Conservation (phyloP, 768 basidiomycete genomes). For the Leccinum barrowsii region DNA sequence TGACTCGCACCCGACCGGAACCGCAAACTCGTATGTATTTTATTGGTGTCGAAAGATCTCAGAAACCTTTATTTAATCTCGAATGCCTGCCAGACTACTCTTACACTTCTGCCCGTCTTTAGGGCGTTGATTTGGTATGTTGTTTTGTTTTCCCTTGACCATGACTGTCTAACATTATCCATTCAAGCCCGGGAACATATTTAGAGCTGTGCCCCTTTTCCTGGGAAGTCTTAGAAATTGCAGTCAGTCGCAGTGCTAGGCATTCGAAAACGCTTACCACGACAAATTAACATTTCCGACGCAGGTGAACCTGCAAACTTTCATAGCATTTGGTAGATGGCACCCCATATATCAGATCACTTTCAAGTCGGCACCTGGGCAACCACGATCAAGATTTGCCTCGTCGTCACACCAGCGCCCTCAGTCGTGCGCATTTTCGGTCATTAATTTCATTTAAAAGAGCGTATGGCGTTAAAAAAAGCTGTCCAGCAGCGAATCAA, state of each 20-base stretch:
- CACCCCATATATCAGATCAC: background rate
- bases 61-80: background rate
- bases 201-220: no score
- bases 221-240: no score
- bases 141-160: no score
- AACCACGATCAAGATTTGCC: background rate
- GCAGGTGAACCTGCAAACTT: background rate
- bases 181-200: no score
- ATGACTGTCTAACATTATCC: no score
- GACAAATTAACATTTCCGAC: accelerated
- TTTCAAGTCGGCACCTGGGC: background rate
- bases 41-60: background rate
- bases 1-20: background rate
- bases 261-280: no score
- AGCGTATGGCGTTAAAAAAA: background rate
- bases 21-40: background rate
- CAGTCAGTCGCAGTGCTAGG: no score
- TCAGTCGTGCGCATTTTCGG: background rate
- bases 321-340: background rate
- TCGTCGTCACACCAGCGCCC: background rate
- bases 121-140: background rate
- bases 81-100: background rate
- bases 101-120: background rate
- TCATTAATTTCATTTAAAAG: background rate
- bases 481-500: slow-evolving; percentile 17